phyloP scores from a whole-genome alignment of 129 eudicot species.

The Calendula officinalis region DNA sequence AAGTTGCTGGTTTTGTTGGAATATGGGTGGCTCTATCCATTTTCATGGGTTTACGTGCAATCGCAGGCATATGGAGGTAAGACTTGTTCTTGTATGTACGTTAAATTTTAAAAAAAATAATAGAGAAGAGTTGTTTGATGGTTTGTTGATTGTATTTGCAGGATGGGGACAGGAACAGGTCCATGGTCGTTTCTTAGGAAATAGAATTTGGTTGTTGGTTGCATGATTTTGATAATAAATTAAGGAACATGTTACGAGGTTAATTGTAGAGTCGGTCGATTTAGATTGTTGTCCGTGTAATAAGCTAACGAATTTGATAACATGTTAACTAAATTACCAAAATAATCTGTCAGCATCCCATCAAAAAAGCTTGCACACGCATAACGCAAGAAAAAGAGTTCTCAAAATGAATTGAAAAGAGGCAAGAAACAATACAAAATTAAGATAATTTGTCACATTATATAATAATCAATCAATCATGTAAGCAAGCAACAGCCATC shows the following conservation, averaged over 20 bases:
- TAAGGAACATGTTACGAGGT: neutral
- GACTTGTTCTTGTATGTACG: neutral
- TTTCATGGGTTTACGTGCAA: conserved; percentile 63
- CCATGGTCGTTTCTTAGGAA: conserved; percentile 74
- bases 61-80: conserved; percentile 90
- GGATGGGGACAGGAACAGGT: conserved; percentile 88
- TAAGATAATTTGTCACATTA: too few relatives aligned
- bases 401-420: too few relatives aligned
- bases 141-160: conserved; percentile 17
- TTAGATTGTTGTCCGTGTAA: too few relatives aligned
- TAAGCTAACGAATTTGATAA: too few relatives aligned
- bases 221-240: conserved; percentile 5
- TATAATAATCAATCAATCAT: neutral
- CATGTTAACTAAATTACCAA: too few relatives aligned
- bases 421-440: too few relatives aligned
- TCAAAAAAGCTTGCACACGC: too few relatives aligned
- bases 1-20: conserved; percentile 52
- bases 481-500: conserved; percentile 7
- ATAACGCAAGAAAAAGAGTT: too few relatives aligned
- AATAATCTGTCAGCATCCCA: too few relatives aligned
- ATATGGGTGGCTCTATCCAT: conserved; percentile 74
- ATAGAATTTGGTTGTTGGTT: neutral
- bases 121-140: neutral
- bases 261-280: neutral
- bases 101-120: neutral